phyloP scores from a whole-genome alignment of 108 stramenopile genomes.

The Cylindrotheca fusiformis region DNA sequence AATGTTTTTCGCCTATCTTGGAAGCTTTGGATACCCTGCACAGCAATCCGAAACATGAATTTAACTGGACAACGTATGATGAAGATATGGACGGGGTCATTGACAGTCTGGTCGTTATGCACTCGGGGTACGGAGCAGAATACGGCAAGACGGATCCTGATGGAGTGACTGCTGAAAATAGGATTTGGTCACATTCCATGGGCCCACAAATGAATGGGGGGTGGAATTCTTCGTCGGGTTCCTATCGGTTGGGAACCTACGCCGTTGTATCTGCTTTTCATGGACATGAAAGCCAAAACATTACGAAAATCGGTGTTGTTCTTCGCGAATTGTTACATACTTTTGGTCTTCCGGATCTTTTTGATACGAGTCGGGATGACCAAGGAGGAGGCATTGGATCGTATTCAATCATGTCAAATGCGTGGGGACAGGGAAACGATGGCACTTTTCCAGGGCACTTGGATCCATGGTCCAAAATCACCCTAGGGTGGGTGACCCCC shows the following conservation, averaged over 20 bases:
- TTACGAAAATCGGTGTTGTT: conserved; percentile 32
- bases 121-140: conserved; percentile 8
- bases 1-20: background rate
- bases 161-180: background rate
- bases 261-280: conserved; percentile 24
- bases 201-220: background rate
- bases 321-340: conserved; percentile 43
- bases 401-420: conserved; percentile 15
- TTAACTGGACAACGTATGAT: conserved; percentile 5
- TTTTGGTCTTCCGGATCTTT: conserved; percentile 42
- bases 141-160: background rate
- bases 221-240: background rate
- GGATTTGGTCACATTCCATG: conserved; percentile 17
- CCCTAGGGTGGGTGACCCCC: background rate
- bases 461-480: conserved; percentile 7
- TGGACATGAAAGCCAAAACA: conserved; percentile 24
- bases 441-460: background rate
- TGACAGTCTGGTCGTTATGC: conserved; percentile 2
- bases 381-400: conserved; percentile 12
- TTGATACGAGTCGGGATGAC: conserved; percentile 16
- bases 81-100: background rate
- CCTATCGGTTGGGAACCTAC: background rate
- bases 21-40: conserved; percentile 1
- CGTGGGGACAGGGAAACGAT: conserved; percentile 6
- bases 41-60: background rate